A percentile compares a stretch with the other conserved stretches of the same genome.
phyloP scores from a whole-genome alignment of 2,329 filamentous ascomycete species.

The Fusarium subtropicale region DNA sequence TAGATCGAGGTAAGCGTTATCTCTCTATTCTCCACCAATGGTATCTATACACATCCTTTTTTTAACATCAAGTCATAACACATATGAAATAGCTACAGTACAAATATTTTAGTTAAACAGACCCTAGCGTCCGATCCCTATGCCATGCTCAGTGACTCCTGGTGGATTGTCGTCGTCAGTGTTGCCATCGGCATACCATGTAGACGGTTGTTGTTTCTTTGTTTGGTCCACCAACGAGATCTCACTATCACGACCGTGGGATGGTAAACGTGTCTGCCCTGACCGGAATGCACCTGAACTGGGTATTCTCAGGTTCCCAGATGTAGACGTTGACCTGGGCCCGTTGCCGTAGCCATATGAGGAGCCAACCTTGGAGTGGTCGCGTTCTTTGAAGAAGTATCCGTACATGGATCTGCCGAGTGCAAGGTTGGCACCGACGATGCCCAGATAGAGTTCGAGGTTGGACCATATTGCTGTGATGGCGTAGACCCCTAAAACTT shows the following conservation, averaged over 20 bases:
- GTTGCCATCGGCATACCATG: conserved; percentile 16
- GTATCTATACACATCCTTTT: not conserved
- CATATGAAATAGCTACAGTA: not conserved
- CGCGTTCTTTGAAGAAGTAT: conserved; percentile 25
- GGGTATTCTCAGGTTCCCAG: conserved; percentile 26
- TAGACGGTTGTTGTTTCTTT: conserved; percentile 13
- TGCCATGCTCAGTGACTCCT: not conserved
- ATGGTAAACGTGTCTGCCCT: conserved; percentile 7
- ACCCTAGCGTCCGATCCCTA: not conserved
- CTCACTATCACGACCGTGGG: conserved; percentile 33
- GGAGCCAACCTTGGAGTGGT: conserved; percentile 13
- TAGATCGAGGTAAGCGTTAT: too few species aligned
- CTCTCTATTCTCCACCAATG: not conserved
- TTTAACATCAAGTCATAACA: not conserved
- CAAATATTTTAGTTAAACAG: not conserved
- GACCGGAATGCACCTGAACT: conserved; percentile 17
- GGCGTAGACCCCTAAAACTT: conserved; percentile 46
- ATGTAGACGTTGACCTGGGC: conserved; percentile 16
- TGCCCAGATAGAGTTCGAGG: conserved; percentile 54
- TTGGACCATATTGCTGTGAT: conserved; percentile 55
- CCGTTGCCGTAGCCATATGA: not conserved
- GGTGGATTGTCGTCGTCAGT: not conserved
- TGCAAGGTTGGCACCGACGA: conserved; percentile 51
- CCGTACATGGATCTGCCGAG: conserved; percentile 40
- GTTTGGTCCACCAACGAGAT: conserved; percentile 33